A percentile compares a stretch with the other conserved stretches of the same genome.
Evolutionary conservation across 2,329 filamentous ascomycete species (phyloP).

Genomic region (Clarireedia paspali): DNA sequence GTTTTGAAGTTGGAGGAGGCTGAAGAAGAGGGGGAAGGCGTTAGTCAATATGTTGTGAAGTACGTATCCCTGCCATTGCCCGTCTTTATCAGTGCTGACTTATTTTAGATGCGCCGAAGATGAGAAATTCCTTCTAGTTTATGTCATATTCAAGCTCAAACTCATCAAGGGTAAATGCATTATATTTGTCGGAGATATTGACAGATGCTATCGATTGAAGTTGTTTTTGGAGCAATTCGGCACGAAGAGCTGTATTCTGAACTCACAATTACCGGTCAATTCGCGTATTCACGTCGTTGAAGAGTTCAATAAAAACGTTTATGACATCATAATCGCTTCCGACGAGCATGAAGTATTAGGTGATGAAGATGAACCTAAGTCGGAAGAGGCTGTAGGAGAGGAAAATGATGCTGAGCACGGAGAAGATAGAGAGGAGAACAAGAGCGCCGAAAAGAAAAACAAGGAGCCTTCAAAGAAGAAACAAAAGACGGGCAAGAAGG

Average conservation of each 20-base stretch:
- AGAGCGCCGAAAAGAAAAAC: constrained; percentile 23
- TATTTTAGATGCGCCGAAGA: constrained; percentile 72
- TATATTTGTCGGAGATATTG: constrained; percentile 78
- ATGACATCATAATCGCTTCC: constrained; percentile 95
- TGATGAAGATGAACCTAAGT: constrained; percentile 37
- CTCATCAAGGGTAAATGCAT: constrained; percentile 89
- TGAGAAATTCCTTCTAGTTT: constrained; percentile 89
- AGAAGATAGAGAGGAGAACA: constrained; percentile 13
- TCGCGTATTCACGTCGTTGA: constrained; percentile 90
- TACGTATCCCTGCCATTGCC: constrained; percentile 31
- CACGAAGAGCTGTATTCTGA: constrained; percentile 85
- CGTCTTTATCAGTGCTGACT: constrained; percentile 11
- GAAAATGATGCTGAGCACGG: constrained; percentile 33
- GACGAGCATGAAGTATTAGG: constrained; percentile 84
- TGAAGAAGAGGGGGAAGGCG: constrained; percentile 65
- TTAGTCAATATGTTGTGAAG: constrained; percentile 84
- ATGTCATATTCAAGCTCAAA: constrained; percentile 92
- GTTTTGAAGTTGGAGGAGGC: constrained; percentile 77
- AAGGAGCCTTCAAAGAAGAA: constrained; percentile 51
- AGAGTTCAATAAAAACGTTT: constrained; percentile 93
- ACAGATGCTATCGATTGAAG: constrained; percentile 85
- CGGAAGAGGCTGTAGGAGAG: neutral
- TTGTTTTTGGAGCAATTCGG: constrained; percentile 96
- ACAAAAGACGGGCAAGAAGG: constrained; percentile 55
- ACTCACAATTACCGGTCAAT: constrained; percentile 90